Evolutionary conservation across 176 grass and related monocot genomes (phyloP), one percentile per base, ranked within the genome.

Genomic region (Avena eriantha): DNA sequence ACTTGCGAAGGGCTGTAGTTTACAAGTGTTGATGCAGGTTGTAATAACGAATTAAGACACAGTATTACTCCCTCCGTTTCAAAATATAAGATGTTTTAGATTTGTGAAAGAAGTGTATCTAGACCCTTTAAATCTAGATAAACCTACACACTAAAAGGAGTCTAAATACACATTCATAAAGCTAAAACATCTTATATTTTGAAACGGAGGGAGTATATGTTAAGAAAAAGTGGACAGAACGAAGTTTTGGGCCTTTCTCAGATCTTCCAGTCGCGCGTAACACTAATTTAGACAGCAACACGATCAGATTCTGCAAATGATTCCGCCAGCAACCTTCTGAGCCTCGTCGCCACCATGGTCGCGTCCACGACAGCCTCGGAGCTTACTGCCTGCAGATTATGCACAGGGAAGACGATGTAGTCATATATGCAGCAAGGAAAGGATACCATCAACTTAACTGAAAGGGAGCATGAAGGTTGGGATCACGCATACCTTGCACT

Each of bases 401-500:
- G 10, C 3, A 19, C 43, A 53, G 56, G 0, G 71, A 66, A 49
- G 47, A 36, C 4, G 12, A 26, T 77, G 83, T 46, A 46, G 8
- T 26, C 59, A 83, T 14, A 83, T 14, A 35, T 53, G 47, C 46
- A 43, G 13, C 19, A 29, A 29, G 29, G 29, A 29, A 68, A 43
- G 12, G n/a, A 82, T 2, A 21, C 14, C 2, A 75, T 14, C 18
- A 64, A 50, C 24, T 19, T 46, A 78, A 47, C 46, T 55, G 31
- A 51, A 78, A 68, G 33, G 31, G 39, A 18, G 17, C 29, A 53
- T 77, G 74, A 6, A 35, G 35, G 4, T 3, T 21, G 5, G 18
- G 10, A 7, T 36, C 29, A 29, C 29, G 33, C 2, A 6, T 86
- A 85, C 84, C 84, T 14, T 80, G 65, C 84, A 86, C 65, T 86